These are phyloP conservation scores for Phyllachora maydis DNA, from an alignment of 2,329 filamentous ascomycete species.

Conservation along the genomic window DNA sequence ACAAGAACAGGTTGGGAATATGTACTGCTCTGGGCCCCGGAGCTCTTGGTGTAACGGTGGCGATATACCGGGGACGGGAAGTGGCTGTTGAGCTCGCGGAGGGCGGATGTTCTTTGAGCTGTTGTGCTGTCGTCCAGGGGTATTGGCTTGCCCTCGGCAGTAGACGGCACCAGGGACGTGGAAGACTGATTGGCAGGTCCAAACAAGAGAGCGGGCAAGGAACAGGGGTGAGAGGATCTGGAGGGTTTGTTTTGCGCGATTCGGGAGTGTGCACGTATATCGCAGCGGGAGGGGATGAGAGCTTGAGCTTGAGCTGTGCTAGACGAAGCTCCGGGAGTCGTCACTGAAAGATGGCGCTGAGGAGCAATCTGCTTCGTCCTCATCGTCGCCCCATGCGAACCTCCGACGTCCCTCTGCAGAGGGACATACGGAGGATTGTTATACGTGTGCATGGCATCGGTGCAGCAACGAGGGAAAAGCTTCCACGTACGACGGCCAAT, in stretches of 20 bases:
- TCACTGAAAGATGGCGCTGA: not conserved
- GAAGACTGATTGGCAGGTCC: conserved; percentile 23
- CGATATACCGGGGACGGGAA: conserved; percentile 24
- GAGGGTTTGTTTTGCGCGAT: conserved; percentile 1
- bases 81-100: conserved; percentile 36
- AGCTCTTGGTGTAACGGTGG: conserved; percentile 34
- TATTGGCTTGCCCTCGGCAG: conserved; percentile 32
- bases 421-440: conserved; percentile 5
- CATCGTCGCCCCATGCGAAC: conserved; percentile 1
- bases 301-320: not conserved
- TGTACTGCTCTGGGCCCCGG: conserved; percentile 32
- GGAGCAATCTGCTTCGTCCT: conserved; percentile 1
- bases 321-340: conserved; percentile 1
- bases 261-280: not conserved
- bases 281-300: not conserved
- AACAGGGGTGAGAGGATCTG: conserved; percentile 9
- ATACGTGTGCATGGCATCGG: conserved; percentile 7
- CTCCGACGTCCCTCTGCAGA: conserved; percentile 1
- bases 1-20: conserved; percentile 47
- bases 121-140: conserved; percentile 33
- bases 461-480: too few species aligned
- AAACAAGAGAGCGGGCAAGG: conserved; percentile 25
- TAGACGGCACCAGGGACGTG: conserved; percentile 29
- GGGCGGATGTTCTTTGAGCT: conserved; percentile 34
- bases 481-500: too few species aligned